Evolutionary conservation across 73 alveolate genomes (phyloP), one percentile per base, ranked within the genome.

Genomic region (Paramecium biaurelia): DNA sequence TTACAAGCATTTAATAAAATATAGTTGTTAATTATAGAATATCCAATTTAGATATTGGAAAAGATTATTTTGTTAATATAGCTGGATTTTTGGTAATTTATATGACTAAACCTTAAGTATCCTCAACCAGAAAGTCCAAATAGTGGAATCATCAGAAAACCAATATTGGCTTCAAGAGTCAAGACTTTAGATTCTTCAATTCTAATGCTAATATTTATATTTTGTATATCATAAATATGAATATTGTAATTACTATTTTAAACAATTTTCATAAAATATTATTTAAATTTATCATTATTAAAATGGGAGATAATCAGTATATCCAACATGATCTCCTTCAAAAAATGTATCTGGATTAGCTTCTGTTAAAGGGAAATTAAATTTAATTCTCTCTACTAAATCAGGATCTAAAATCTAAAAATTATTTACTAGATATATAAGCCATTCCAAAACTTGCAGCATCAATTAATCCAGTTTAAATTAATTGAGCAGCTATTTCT

Each of bases 241-340:
- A 67, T 26, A 23, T 67, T 14, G 45, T 30, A 2, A n/a, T n/a
- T n/a, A n/a, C n/a, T n/a, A n/a, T n/a, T n/a, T n/a, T n/a, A n/a
- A n/a, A n/a, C n/a, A n/a, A n/a, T n/a, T n/a, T n/a, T n/a, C n/a
- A n/a, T n/a, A 24, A 4, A 6, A 1, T 38, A 38, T 38, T 7
- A 38, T 38, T 38, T 10, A 7, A 6, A 4, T n/a, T 53, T n/a
- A 63, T 63, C 84, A 63, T 26, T 26, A 14, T 63, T 63, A 63
- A 63, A 26, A 86, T 41, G 68, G 67, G 10, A 42, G 88, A 89
- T 89, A 89, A 37, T 89, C 94, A 42, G 30, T 70, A 70, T 89
- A 89, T 21, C 94, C 94, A 37, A 70, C 35, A 11, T 68, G 43
- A 11, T 82, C 92, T 24, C 94, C 94, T 89, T 53, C 30, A 28